Evolutionary conservation across 805 yeast genomes (phyloP).

Genomic region (Candida alai): DNA sequence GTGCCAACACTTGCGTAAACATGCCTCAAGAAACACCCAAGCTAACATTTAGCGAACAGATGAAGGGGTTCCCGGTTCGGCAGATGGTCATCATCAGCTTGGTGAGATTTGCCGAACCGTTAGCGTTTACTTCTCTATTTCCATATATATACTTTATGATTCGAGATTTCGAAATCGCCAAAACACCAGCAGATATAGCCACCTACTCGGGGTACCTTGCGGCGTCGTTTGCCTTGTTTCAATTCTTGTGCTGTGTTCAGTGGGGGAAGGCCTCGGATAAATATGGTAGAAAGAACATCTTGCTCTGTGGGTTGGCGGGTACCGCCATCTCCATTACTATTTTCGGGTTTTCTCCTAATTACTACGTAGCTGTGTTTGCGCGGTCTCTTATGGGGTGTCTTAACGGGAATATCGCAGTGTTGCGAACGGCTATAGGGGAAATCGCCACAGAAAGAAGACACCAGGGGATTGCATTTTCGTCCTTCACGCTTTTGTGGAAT

Average conservation of each 20-base stretch:
- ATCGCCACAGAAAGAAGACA: constrained; percentile 52
- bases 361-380: constrained; percentile 49
- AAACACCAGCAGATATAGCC: constrained; percentile 50
- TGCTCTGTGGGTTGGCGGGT: constrained; percentile 51
- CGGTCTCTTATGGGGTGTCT: constrained; percentile 53
- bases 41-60: constrained; percentile 42
- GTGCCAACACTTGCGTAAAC: too few relatives aligned
- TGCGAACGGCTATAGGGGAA: constrained; percentile 61
- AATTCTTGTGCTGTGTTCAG: constrained; percentile 51
- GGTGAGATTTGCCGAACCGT: constrained; percentile 58
- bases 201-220: constrained; percentile 61
- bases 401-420: constrained; percentile 64
- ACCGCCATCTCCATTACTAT: constrained; percentile 44
- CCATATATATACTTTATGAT: constrained; percentile 67
- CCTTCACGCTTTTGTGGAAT: constrained; percentile 60
- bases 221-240: constrained; percentile 59
- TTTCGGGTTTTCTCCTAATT: constrained; percentile 53
- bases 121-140: constrained; percentile 59
- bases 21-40: constrained; percentile 5
- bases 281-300: constrained; percentile 53
- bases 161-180: constrained; percentile 48
- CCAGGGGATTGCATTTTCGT: constrained; percentile 60
- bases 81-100: constrained; percentile 39
- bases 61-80: constrained; percentile 53
- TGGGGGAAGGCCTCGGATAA: constrained; percentile 59